Conservation (phyloP, 305 asterid genomes). For the Fraxinus albicans region DNA sequence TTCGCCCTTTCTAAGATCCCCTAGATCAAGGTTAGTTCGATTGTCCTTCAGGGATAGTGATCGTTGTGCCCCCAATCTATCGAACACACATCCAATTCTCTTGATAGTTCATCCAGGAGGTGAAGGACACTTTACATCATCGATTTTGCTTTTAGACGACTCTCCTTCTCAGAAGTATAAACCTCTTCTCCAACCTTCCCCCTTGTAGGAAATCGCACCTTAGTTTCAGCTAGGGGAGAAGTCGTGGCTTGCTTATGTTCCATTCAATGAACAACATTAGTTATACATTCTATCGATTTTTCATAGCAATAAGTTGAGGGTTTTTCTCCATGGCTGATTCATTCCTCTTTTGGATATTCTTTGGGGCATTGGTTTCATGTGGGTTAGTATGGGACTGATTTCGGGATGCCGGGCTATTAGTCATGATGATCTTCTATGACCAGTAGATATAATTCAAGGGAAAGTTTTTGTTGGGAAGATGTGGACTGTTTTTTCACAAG, state of each 20-base stretch:
- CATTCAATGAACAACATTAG: too few species aligned
- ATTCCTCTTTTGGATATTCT: too few species aligned
- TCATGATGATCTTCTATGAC: too few species aligned
- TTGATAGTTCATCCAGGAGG: not conserved
- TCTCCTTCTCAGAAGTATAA: not conserved
- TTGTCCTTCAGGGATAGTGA: not conserved
- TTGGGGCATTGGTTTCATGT: not conserved
- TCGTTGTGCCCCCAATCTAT: not conserved
- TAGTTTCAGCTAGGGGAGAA: not conserved
- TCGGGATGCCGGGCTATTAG: not conserved
- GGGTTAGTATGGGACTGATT: not conserved
- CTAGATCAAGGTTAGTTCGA: not conserved
- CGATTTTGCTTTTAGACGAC: too few species aligned
- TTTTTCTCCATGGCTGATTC: not conserved
- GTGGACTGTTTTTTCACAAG: too few species aligned
- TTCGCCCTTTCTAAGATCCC: too few species aligned
- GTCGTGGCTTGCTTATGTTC: not conserved
- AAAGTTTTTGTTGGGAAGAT: too few species aligned
- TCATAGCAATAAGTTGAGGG: too few species aligned
- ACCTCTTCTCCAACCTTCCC: not conserved
- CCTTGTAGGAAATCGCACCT: not conserved
- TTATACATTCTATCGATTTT: too few species aligned
- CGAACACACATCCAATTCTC: not conserved
- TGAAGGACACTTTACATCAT: not conserved
- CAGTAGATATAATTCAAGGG: too few species aligned